Percentiles rank a stretch among this genome's conserved stretches.
Evolutionary conservation across 2,329 filamentous ascomycete species (phyloP).

Genomic region (Mariannaea sp.): DNA sequence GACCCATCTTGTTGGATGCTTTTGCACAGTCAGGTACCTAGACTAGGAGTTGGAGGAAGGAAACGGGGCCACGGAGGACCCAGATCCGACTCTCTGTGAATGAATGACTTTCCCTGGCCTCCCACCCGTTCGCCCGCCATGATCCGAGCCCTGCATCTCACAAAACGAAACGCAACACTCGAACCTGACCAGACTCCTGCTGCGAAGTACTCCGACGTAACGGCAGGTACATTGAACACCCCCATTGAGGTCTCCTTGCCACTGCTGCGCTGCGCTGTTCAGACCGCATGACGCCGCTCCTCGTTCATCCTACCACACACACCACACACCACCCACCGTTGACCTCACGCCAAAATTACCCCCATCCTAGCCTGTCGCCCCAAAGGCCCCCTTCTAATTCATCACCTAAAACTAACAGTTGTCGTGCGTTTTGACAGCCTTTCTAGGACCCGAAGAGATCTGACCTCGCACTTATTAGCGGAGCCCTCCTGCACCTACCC

Average conservation of each 20-base stretch:
- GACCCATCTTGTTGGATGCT: background rate
- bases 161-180: slow-evolving; percentile 29
- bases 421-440: slow-evolving; percentile 23
- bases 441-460: slow-evolving; percentile 30
- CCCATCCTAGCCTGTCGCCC: slow-evolving; percentile 20
- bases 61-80: background rate
- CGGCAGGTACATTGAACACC: slow-evolving; percentile 10
- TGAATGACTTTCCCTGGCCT: slow-evolving; percentile 41
- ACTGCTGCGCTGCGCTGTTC: slow-evolving; percentile 35
- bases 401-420: slow-evolving; percentile 4
- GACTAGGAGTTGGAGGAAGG: too few species aligned
- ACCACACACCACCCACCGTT: too few species aligned
- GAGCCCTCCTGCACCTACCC: slow-evolving; percentile 41
- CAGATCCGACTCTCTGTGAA: slow-evolving; percentile 23
- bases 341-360: slow-evolving; percentile 23
- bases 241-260: slow-evolving; percentile 30
- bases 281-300: slow-evolving; percentile 35
- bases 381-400: background rate
- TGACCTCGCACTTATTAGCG: slow-evolving; percentile 34
- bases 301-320: slow-evolving; percentile 9
- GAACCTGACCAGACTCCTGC: background rate
- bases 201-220: background rate
- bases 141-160: slow-evolving; percentile 40
- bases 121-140: slow-evolving; percentile 42
- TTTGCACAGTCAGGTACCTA: too few species aligned